Conservation (phyloP, 1,139 yeast species). For the Insectozyma bohioensis region DNA sequence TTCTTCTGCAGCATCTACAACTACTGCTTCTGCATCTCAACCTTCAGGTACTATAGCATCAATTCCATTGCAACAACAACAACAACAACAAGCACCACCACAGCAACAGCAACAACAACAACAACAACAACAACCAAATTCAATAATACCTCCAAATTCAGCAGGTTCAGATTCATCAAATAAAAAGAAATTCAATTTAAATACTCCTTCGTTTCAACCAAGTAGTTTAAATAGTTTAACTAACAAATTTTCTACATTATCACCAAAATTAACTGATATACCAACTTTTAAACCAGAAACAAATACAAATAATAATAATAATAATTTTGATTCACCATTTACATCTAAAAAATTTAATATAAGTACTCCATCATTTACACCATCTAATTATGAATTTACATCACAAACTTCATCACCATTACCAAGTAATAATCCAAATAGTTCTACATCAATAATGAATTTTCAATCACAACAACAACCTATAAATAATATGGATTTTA, state of each 20-base stretch:
- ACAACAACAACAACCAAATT: constrained; percentile 1
- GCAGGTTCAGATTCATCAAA: constrained; percentile 7
- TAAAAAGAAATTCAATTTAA: constrained; percentile 55
- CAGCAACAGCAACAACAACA: background rate
- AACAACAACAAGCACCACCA: constrained; percentile 10
- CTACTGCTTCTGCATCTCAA: no score
- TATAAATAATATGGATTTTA: no score
- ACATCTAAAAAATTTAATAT: constrained; percentile 30
- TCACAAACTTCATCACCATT: constrained; percentile 4
- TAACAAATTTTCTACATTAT: constrained; percentile 45
- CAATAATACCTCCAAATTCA: constrained; percentile 10
- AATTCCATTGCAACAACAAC: constrained; percentile 16
- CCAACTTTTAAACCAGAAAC: constrained; percentile 55
- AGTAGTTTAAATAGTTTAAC: constrained; percentile 21
- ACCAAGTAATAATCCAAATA: background rate
- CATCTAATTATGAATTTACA: constrained; percentile 19
- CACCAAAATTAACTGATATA: constrained; percentile 56
- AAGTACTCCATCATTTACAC: constrained; percentile 34
- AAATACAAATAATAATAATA: background rate
- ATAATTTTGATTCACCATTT: constrained; percentile 9
- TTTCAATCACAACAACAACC: constrained; percentile 5
- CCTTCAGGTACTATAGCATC: no score
- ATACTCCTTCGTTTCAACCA: constrained; percentile 69
- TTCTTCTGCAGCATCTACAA: no score
- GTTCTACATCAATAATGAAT: constrained; percentile 4